A percentile compares a stretch with the other conserved stretches of the same genome.
Conservation (phyloP, 148 eudicot genomes). For the Spergularia marina region DNA sequence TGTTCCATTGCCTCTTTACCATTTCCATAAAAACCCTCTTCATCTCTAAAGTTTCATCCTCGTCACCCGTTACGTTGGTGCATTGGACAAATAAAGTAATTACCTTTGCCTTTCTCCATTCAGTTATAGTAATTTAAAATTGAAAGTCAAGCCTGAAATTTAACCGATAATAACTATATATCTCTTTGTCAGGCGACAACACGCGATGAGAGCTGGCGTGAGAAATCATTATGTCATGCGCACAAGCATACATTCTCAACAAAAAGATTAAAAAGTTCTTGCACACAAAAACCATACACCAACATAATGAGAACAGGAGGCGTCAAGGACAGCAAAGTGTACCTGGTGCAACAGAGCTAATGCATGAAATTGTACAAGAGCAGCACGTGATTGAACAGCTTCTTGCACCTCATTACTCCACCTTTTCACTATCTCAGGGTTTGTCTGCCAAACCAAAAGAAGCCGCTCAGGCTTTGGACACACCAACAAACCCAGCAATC, state of each 20-base stretch:
- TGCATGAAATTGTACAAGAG: constrained; percentile 97
- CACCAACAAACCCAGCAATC: background rate
- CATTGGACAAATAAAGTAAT: background rate
- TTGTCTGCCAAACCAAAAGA: constrained; percentile 53
- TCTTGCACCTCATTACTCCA: constrained; percentile 99
- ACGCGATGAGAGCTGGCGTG: too few species aligned
- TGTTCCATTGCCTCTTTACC: background rate
- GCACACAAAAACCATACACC: background rate
- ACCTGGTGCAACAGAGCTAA: constrained; percentile 94
- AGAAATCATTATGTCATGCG: too few species aligned
- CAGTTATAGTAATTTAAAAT: too few species aligned
- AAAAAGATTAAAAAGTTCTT: background rate
- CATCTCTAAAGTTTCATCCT: background rate
- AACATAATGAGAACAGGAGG: background rate
- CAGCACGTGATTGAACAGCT: constrained; percentile 96
- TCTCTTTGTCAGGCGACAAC: too few species aligned
- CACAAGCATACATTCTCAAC: background rate
- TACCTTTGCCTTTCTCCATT: too few species aligned
- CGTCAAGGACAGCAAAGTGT: constrained; percentile 9
- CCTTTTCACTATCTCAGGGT: constrained; percentile 91
- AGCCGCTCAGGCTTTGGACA: background rate
- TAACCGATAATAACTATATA: too few species aligned
- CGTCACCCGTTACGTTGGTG: background rate
- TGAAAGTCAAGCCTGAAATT: too few species aligned
- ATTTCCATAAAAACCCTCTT: background rate